phyloP scores from a whole-genome alignment of 148 eudicot species.

The Vaccinium vitisidaea region DNA sequence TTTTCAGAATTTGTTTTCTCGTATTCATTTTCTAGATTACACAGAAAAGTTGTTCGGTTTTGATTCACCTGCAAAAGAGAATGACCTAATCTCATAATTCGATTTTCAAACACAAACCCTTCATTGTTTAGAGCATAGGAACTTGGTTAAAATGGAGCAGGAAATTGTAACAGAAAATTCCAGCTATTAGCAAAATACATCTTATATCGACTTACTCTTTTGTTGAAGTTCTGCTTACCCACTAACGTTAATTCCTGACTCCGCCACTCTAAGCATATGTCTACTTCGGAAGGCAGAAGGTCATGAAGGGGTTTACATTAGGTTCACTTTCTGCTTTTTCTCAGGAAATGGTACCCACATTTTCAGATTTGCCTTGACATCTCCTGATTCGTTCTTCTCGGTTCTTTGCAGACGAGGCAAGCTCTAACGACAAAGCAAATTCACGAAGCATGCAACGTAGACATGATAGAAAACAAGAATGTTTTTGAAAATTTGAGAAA shows the following conservation, averaged over 20 bases:
- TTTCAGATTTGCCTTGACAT: background rate
- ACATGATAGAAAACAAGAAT: slow-evolving; percentile 53
- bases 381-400: background rate
- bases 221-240: background rate
- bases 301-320: background rate
- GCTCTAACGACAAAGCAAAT: slow-evolving; percentile 74
- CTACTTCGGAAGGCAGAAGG: background rate
- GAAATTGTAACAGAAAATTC: too few species aligned
- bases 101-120: background rate
- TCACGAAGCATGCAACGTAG: slow-evolving; percentile 63
- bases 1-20: background rate
- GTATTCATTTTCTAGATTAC: background rate
- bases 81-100: background rate
- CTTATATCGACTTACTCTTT: too few species aligned
- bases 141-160: too few species aligned
- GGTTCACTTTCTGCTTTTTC: background rate
- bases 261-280: background rate
- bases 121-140: background rate
- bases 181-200: background rate
- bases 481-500: slow-evolving; percentile 78
- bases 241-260: background rate
- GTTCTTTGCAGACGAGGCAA: slow-evolving; percentile 52
- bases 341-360: background rate
- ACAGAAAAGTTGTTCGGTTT: background rate
- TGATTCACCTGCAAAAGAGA: background rate